These are phyloP conservation scores for Pseudozyma flocculosa DNA, from an alignment of 1,284 basidiomycete genomes.

Conservation along the genomic window DNA sequence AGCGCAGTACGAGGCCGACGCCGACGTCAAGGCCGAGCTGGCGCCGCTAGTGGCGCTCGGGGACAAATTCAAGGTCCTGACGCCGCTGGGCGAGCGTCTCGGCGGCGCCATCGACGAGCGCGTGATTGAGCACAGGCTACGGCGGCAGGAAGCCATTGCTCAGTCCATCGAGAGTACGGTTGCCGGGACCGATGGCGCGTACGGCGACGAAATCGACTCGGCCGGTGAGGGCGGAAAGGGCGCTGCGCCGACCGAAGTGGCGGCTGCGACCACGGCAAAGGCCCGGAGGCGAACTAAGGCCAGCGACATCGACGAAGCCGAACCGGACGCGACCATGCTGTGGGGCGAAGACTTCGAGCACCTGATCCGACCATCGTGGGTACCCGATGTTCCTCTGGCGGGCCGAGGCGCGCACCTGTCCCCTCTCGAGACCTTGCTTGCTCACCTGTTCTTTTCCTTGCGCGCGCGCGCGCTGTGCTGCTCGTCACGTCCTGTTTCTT, in stretches of 20 bases:
- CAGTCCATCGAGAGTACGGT: constrained; percentile 7
- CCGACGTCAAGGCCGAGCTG: not conserved
- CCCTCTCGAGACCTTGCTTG: no score
- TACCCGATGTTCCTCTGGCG: no score
- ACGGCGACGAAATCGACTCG: no score
- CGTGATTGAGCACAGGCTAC: constrained; percentile 46
- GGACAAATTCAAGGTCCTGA: constrained; percentile 20
- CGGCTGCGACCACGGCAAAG: not conserved
- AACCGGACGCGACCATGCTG: constrained; percentile 1
- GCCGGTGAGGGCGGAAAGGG: no score
- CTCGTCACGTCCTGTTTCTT: no score
- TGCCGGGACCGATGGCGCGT: no score
- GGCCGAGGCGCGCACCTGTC: no score
- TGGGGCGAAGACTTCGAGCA: constrained; percentile 55
- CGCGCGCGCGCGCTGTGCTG: no score
- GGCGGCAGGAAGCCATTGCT: constrained; percentile 40
- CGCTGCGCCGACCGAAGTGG: no score
- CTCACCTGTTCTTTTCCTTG: no score
- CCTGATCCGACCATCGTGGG: constrained; percentile 43
- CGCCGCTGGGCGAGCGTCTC: constrained; percentile 26
- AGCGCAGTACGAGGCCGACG: not conserved
- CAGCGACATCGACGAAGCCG: not conserved
- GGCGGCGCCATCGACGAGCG: constrained; percentile 53
- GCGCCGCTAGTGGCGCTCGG: constrained; percentile 6
- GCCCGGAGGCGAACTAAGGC: not conserved